These are phyloP conservation scores for Candida boidinii DNA, from an alignment of 805 yeast species.

Conservation along the genomic window DNA sequence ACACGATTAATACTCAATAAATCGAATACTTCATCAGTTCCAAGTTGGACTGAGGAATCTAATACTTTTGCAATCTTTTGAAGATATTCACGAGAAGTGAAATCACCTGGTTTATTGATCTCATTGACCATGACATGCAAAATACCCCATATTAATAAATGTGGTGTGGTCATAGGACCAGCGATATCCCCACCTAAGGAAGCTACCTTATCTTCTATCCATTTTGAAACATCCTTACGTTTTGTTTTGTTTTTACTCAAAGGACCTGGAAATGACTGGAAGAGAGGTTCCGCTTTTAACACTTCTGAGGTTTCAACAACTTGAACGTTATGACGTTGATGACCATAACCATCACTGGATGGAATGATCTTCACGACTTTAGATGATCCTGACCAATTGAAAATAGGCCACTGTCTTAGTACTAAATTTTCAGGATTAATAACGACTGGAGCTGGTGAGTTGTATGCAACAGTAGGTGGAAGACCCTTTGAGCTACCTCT, in stretches of 20 bases:
- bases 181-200: conserved; percentile 10
- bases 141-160: conserved; percentile 20
- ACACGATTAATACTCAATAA: no score
- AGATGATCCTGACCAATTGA: conserved; percentile 51
- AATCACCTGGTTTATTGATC: conserved; percentile 19
- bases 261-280: conserved; percentile 61
- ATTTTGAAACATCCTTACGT: conserved; percentile 59
- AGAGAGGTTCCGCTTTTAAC: conserved; percentile 27
- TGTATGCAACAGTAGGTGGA: conserved; percentile 10
- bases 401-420: conserved; percentile 66
- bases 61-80: conserved; percentile 27
- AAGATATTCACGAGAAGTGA: conserved; percentile 19
- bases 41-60: conserved; percentile 35
- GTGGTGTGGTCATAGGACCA: conserved; percentile 10
- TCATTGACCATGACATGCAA: conserved; percentile 15
- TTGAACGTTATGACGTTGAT: conserved; percentile 24
- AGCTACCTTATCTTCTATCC: conserved; percentile 39
- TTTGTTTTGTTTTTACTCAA: conserved; percentile 46
- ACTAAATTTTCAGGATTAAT: conserved; percentile 47
- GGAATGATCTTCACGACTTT: conserved; percentile 39
- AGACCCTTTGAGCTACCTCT: conserved; percentile 5
- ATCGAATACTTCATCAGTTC: no score
- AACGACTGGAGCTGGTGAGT: conserved; percentile 25
- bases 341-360: conserved; percentile 26
- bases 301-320: conserved; percentile 26